These are phyloP conservation scores for Paracamarosporium sp. DNA, from an alignment of 2,329 filamentous ascomycete species.

Conservation along the genomic window DNA sequence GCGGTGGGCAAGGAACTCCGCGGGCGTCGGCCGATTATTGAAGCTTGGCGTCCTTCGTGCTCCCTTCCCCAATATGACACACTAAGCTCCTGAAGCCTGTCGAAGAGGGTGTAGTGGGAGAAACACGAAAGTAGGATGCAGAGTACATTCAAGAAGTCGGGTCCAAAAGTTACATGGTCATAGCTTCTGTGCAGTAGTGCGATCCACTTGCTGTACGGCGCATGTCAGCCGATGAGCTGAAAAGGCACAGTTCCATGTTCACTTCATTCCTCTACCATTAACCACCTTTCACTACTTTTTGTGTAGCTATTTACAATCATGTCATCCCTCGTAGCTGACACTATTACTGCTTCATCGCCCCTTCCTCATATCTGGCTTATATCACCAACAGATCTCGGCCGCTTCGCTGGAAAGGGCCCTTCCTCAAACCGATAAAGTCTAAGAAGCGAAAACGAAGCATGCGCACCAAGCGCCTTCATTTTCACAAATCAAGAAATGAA, in stretches of 20 bases:
- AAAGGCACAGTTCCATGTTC: background rate
- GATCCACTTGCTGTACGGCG: background rate
- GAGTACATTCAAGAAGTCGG: background rate
- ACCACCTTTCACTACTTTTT: constrained; percentile 3
- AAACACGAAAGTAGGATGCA: background rate
- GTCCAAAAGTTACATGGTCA: constrained; percentile 24
- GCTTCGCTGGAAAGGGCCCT: constrained; percentile 15
- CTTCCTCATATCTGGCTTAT: constrained; percentile 17
- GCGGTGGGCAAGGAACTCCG: background rate
- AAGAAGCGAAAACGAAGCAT: constrained; percentile 22
- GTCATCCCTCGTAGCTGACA: constrained; percentile 4
- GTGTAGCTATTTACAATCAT: background rate
- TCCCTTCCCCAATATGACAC: background rate
- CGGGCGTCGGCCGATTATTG: background rate
- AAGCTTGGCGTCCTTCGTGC: background rate
- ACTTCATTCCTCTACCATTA: constrained; percentile 23
- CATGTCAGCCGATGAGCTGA: background rate
- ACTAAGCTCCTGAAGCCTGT: background rate
- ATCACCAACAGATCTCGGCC: constrained; percentile 19
- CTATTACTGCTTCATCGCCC: constrained; percentile 11
- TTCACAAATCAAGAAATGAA: constrained; percentile 18
- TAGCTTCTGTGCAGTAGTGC: constrained; percentile 20
- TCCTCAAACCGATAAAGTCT: constrained; percentile 36
- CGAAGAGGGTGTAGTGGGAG: background rate
- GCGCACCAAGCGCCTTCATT: constrained; percentile 2